Base-by-base conservation (phyloP, 2,329 filamentous ascomycete species). In the Paraphaeosphaeria minitans region DNA sequence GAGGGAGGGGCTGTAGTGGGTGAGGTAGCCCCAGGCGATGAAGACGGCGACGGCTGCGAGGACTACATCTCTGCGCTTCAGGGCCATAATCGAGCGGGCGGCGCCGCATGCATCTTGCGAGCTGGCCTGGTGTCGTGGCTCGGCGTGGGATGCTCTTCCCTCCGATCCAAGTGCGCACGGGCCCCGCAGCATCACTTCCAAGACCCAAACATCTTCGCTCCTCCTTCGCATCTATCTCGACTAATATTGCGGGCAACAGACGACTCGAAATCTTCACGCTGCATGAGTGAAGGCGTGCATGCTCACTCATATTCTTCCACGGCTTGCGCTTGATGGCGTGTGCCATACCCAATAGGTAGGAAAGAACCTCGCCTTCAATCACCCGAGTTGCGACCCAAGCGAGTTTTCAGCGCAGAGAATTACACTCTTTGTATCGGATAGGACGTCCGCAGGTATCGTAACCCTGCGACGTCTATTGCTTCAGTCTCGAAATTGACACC, bases 11-110 rank as follows among this genome's bases (percentile, higher is more conserved):
- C 93, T 82, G 88, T 90, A 96, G 80, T 90, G 88, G 66, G 92
- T 89, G 60, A 89, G 85, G 76, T 93, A 89, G 62, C 91, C 91
- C 94, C 94, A 98, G 75, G 92, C 89, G 75, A 97, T 82, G 78
- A 97, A 92, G 76, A 83, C 85, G 77, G 84, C 87, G 75, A 89
- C 77, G 76, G 84, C 85, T 76, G 87, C 87, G 78, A 90, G 77
- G 75, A 87, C 83, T 77, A 88, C 83, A 85, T 93, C 85, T 74
- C 75, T 74, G 83, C 86, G 87, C 80, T 87, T 86, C 82, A 87
- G 86, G 81, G 92, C 83, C 83, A 86, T 88, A 89, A 90, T 81
- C 75, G 73, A 77, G 75, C 72, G 74, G 66, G 66, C 62, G 62
- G 59, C 69, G 69, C 71, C 73, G 67, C 68, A 70, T 73, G 37